These are phyloP conservation scores for Cercospora berteroae DNA, from an alignment of 2,329 filamentous ascomycete genomes.

Conservation along the genomic window DNA sequence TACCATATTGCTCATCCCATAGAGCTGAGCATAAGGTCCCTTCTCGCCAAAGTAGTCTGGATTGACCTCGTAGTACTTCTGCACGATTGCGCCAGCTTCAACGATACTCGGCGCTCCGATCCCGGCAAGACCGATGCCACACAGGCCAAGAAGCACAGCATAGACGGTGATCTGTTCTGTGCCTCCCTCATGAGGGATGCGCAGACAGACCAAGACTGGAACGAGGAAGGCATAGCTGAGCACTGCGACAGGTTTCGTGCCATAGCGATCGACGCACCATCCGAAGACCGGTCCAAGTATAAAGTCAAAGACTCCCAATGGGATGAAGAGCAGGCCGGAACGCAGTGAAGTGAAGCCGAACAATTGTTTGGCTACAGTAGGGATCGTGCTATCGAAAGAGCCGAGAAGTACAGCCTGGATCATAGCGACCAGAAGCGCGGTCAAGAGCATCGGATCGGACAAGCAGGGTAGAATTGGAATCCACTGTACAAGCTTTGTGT, in stretches of 20 bases:
- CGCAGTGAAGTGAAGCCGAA: conserved; percentile 48
- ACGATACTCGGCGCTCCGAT: conserved; percentile 57
- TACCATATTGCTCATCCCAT: conserved; percentile 63
- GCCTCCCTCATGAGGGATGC: conserved; percentile 44
- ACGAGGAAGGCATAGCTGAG: conserved; percentile 46
- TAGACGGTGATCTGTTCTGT: conserved; percentile 47
- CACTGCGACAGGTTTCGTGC: conserved; percentile 45
- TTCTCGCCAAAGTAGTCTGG: conserved; percentile 54
- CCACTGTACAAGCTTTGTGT: conserved; percentile 41
- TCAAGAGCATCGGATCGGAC: conserved; percentile 42
- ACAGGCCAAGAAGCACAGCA: conserved; percentile 46
- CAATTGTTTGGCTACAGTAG: conserved; percentile 44
- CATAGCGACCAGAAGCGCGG: conserved; percentile 43
- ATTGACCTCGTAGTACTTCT: conserved; percentile 57
- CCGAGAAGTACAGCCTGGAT: conserved; percentile 46
- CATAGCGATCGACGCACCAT: conserved; percentile 49
- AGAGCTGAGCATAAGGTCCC: conserved; percentile 64
- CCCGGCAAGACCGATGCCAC: conserved; percentile 53
- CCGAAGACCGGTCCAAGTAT: conserved; percentile 49
- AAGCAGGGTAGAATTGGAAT: conserved; percentile 52
- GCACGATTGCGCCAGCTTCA: conserved; percentile 56
- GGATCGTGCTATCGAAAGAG: conserved; percentile 51
- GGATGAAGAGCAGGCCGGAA: conserved; percentile 48
- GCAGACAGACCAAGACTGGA: conserved; percentile 45
- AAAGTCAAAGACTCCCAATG: conserved; percentile 46